Evolutionary conservation across 139 green algal genomes (phyloP).

Genomic region (Raphidocelis subcapitata): DNA sequence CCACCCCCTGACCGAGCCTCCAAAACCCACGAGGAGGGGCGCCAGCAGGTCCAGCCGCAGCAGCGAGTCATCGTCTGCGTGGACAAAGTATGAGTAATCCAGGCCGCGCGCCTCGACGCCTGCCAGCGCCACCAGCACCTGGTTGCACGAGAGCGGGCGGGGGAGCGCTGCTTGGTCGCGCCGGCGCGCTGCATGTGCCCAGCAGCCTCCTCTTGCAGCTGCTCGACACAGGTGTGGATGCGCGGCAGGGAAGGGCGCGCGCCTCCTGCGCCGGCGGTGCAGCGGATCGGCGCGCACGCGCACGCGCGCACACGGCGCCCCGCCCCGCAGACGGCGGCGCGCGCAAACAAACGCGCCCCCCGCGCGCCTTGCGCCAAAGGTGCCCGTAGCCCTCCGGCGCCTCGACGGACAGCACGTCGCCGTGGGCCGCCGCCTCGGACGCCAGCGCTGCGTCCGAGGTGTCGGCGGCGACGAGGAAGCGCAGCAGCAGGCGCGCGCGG

Average conservation of each 20-base stretch:
- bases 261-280: not conserved
- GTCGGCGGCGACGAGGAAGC: not conserved
- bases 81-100: slow-evolving; percentile 46
- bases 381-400: slow-evolving; percentile 46
- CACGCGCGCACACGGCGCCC: not conserved
- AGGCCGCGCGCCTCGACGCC: slow-evolving; percentile 17
- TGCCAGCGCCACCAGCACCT: slow-evolving; percentile 13
- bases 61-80: slow-evolving; percentile 67
- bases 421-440: slow-evolving; percentile 28
- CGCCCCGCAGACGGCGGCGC: not conserved
- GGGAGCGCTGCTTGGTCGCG: not conserved
- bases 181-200: not conserved
- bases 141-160: not conserved
- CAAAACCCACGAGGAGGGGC: slow-evolving; percentile 35
- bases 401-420: slow-evolving; percentile 45
- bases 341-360: not conserved
- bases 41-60: slow-evolving; percentile 62
- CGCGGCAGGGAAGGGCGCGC: not conserved
- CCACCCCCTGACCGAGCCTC: too few species aligned
- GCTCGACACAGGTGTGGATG: not conserved
- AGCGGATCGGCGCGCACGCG: not conserved
- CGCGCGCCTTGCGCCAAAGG: slow-evolving; percentile 52
- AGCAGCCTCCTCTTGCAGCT: not conserved
- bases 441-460: not conserved
- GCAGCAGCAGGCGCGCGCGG: not conserved